phyloP scores from a whole-genome alignment of 208 protist species.

The Herpetomonas tarakana region DNA sequence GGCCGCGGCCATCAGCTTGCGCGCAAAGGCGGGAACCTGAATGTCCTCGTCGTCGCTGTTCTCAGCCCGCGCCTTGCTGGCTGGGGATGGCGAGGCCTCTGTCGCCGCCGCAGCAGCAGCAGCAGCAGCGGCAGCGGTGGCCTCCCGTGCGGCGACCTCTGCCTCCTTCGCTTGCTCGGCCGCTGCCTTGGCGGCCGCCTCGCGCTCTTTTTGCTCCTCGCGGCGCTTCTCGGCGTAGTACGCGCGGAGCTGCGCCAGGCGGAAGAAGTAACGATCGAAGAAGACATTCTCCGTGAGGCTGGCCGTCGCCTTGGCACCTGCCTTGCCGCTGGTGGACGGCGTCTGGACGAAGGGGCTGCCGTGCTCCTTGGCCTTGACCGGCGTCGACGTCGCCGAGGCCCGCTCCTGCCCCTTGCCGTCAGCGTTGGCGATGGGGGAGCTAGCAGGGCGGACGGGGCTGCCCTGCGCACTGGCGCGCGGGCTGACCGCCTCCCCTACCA shows the following conservation, averaged over 20 bases:
- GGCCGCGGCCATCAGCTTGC: conserved; percentile 33
- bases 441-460: conserved; percentile 9
- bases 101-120: conserved; percentile 1
- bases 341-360: conserved; percentile 2
- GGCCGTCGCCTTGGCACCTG: neutral
- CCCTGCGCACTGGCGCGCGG: conserved; percentile 12
- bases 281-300: conserved; percentile 60
- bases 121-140: neutral
- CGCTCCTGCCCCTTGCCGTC: too few relatives aligned
- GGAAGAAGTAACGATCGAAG: conserved; percentile 86
- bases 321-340: neutral
- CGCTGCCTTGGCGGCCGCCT: neutral
- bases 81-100: neutral
- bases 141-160: neutral
- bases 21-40: conserved; percentile 29
- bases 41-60: conserved; percentile 9
- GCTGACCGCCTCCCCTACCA: conserved; percentile 51
- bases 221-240: conserved; percentile 26
- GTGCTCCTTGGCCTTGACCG: neutral
- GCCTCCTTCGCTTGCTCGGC: conserved; percentile 1
- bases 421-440: conserved; percentile 8
- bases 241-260: conserved; percentile 63
- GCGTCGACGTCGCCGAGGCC: conserved; percentile 2
- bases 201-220: conserved; percentile 2
- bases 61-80: conserved; percentile 3